Evolutionary conservation across 306 rosid species (phyloP), one percentile per base, ranked within the genome.

Genomic region (Cercis canadensis): DNA sequence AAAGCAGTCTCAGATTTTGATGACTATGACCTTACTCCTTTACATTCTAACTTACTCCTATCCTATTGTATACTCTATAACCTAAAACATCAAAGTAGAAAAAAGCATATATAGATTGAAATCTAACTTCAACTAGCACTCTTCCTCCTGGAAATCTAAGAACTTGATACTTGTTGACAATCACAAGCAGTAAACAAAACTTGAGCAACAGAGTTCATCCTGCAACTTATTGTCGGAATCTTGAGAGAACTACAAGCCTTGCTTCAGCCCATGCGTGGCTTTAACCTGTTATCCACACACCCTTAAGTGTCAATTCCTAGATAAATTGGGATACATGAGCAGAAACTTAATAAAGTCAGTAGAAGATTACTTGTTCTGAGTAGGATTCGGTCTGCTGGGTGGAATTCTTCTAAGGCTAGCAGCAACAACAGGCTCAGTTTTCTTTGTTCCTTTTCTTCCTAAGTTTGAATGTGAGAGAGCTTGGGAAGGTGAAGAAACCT

Each of bases 331-430:
- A 78, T 62, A 49, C 11, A 75, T 19, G 60, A 76, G 33, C 24
- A 79, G 24, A 69, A 54, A 54, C 70, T 31, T 17, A 29, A 3
- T 11, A 58, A 57, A 60, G 16, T 19, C 53, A 21, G 10, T 6
- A 17, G 32, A 69, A 57, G 32, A 32, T 85, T 88, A 92, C 98
- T 80, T 88, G 89, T 92, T 92, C 72, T 86, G 96, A 2, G 92
- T 86, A 46, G 98, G 96, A 79, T 89, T 92, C 13, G 98, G 89
- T 67, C 73, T 74, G 80, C 90, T 89, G 15, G 92, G 89, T 73
- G 98, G 96, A 16, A 89, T 89, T 15, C 67, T 62, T 67, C 87
- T 79, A 47, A 92, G 90, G 75, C 89, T 92, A 10, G 84, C 75
- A 16, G 79, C 83, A 13, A 78, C 72, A 18, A n/a, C 53, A 0